Evolutionary conservation across 108 stramenopile species (phyloP), one percentile per base, ranked within the genome.

Genomic region (Nannochloropsis gaditana): DNA sequence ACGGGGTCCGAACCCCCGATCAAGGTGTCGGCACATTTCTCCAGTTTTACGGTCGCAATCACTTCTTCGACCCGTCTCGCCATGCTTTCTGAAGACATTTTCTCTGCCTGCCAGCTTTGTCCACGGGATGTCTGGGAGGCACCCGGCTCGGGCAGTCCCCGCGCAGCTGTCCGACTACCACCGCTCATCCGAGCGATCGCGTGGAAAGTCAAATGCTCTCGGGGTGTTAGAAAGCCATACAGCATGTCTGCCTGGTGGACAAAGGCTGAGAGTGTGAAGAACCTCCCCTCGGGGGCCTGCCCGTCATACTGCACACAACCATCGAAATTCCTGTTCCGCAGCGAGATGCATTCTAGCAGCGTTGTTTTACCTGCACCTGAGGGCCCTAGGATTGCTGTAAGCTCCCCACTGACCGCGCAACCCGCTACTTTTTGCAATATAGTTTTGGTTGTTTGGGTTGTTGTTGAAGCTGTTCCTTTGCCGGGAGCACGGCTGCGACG

Each of bases 171-270:
- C 11, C 10, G 19, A 4, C n/a, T 73, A n/a, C 59, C 59, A 3
- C 59, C 59, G 84, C 43, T 45, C 88, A 88, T 82, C 43, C 84
- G 82, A 44, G 84, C 43, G 17, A 80, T 83, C 19, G 89, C 89
- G 85, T 88, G 85, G 81, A 89, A 89, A 47, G 45, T 45, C 47
- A 89, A 88, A 85, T 89, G 89, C 59, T 89, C 89, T 9, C 88
- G 82, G 41, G 83, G 82, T 31, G 89, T 89, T 31, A 88, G 85
- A 10, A 81, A 85, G 15, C 85, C 81, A n/a, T 86, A 82, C 45
- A 89, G 83, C 44, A 89, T n/a, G 47, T 89, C 89, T 42, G 88
- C 89, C 87, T 89, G 83, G 87, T 79, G 84, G 43, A 79, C 84
- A 59, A 80, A 84, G 79, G 19, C 84, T 15, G 59, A 73, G 59